A percentile compares a stretch with the other conserved stretches of the same genome.
phyloP scores from a whole-genome alignment of 2,329 filamentous ascomycete species.

The Aspergillus sp. region DNA sequence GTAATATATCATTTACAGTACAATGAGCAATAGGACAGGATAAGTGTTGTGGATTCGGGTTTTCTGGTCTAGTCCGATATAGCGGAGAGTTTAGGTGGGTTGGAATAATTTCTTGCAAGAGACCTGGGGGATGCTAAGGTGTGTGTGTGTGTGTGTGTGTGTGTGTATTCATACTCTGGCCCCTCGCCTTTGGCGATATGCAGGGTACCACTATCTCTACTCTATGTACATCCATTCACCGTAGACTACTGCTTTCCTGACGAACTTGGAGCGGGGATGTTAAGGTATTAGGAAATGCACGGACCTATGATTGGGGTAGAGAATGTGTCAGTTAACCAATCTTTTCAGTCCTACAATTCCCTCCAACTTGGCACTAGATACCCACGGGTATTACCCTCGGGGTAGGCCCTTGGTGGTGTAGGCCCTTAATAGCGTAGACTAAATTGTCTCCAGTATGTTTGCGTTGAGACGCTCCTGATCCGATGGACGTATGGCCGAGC shows the following conservation, averaged over 20 bases:
- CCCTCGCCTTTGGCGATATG: no score
- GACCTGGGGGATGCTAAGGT: not conserved
- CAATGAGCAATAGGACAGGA: not conserved
- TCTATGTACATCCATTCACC: no score
- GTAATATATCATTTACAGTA: not conserved
- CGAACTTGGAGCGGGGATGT: not conserved
- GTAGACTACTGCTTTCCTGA: no score
- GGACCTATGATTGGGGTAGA: not conserved
- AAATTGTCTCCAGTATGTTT: no score
- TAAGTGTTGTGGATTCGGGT: not conserved
- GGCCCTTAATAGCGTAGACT: not conserved
- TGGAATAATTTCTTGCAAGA: not conserved
- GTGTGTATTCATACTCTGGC: no score
- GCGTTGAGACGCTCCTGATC: no score
- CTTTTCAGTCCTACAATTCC: not conserved
- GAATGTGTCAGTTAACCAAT: not conserved
- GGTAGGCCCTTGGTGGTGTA: not conserved
- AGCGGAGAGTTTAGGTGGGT: not conserved
- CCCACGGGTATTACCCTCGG: no score
- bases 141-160: no score
- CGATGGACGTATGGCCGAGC: no score
- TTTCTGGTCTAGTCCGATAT: not conserved
- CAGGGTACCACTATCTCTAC: no score
- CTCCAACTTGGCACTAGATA: not conserved
- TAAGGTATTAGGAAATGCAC: not conserved